phyloP scores from a whole-genome alignment of 1,284 basidiomycete species.

The Puccinia triticina region DNA sequence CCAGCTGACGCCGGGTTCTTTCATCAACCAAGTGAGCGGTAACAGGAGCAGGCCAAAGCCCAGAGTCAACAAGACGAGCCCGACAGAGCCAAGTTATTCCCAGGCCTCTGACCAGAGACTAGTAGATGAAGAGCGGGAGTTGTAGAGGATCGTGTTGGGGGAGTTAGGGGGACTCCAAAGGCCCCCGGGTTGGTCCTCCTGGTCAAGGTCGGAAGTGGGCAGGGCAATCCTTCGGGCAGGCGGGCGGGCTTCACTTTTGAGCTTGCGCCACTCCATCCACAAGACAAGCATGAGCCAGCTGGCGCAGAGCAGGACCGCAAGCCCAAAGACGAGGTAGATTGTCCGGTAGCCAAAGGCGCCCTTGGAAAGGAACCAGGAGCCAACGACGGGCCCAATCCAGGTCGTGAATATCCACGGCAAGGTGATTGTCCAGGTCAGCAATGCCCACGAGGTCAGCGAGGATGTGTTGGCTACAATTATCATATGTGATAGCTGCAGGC shows the following conservation, averaged over 20 bases:
- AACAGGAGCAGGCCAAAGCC: constrained; percentile 56
- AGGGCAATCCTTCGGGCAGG: constrained; percentile 27
- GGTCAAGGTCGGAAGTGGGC: not conserved
- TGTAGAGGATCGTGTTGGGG: not conserved
- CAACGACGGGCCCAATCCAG: constrained; percentile 57
- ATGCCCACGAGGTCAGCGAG: constrained; percentile 56
- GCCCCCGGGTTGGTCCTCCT: not conserved
- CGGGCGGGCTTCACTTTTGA: constrained; percentile 40
- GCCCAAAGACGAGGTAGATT: constrained; percentile 56
- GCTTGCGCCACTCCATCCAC: constrained; percentile 53
- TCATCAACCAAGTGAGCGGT: constrained; percentile 56
- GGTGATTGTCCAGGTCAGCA: constrained; percentile 57
- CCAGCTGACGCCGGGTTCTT: constrained; percentile 54
- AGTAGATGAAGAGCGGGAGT: not conserved
- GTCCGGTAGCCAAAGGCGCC: constrained; percentile 57
- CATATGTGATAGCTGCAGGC: constrained; percentile 57
- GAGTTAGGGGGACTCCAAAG: not conserved
- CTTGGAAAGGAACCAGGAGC: constrained; percentile 54
- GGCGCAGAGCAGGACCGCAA: constrained; percentile 56
- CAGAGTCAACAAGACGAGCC: constrained; percentile 55
- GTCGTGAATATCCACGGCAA: constrained; percentile 58
- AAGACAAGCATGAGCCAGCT: constrained; percentile 53
- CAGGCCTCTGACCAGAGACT: constrained; percentile 44
- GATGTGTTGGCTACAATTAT: constrained; percentile 59
- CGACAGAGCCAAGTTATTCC: constrained; percentile 56